Percentiles rank a stretch among this genome's conserved stretches.
Conservation (phyloP, 345 rosid genomes). For the Brassica nigra region DNA sequence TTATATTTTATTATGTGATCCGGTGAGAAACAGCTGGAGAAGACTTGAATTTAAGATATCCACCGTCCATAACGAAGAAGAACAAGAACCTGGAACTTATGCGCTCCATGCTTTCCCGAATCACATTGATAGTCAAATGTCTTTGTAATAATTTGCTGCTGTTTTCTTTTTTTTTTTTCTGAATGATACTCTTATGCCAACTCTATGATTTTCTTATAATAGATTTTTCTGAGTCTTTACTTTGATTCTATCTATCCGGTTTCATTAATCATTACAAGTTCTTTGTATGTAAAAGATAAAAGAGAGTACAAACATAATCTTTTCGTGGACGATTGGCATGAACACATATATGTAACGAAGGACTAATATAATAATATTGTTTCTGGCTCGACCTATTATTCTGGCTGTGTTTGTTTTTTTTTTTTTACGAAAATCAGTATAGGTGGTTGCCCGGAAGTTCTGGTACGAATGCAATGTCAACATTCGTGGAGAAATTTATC, state of each 20-base stretch:
- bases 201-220: too few species aligned
- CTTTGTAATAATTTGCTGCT: neutral
- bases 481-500: constrained; percentile 93
- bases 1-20: neutral
- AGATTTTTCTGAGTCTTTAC: too few species aligned
- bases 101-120: neutral
- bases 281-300: neutral
- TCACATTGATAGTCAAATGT: neutral
- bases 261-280: neutral
- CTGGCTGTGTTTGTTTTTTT: constrained; percentile 33
- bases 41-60: neutral
- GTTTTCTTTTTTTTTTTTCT: too few species aligned
- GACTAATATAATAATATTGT: neutral
- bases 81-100: too few species aligned
- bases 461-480: constrained; percentile 62
- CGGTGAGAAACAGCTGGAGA: neutral
- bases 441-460: constrained; percentile 90
- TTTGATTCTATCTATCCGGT: neutral
- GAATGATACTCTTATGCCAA: too few species aligned
- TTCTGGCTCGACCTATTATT: constrained; percentile 1
- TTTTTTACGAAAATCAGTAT: constrained; percentile 61
- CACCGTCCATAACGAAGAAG: too few species aligned
- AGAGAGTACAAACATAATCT: neutral
- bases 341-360: neutral
- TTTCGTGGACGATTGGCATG: neutral